A percentile compares a stretch with the other conserved stretches of the same genome.
These are phyloP conservation scores for Sextonia rubra DNA, from an alignment of 164 flowering plant species.

Conservation along the genomic window DNA sequence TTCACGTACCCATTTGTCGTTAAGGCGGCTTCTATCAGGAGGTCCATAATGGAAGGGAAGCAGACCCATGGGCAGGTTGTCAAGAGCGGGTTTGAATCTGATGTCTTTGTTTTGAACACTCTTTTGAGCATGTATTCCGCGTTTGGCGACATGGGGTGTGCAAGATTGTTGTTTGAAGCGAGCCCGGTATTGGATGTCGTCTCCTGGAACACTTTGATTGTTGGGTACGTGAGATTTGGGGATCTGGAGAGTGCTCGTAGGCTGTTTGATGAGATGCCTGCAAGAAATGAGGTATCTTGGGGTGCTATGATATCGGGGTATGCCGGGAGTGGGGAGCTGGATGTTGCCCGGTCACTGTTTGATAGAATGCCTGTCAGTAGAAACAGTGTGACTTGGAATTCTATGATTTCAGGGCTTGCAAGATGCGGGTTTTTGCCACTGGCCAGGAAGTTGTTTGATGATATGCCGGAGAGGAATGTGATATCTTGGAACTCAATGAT, in stretches of 20 bases:
- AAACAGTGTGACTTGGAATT: constrained; percentile 21
- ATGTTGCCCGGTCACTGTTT: constrained; percentile 27
- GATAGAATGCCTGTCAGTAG: constrained; percentile 24
- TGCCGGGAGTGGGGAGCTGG: constrained; percentile 24
- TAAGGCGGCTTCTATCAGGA: constrained; percentile 11
- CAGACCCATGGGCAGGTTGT: constrained; percentile 21
- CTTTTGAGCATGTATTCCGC: constrained; percentile 20
- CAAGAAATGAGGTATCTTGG: constrained; percentile 32
- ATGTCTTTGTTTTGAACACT: constrained; percentile 19
- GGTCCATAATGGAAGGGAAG: constrained; percentile 11
- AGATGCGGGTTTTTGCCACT: constrained; percentile 15
- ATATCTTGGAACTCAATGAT: constrained; percentile 29
- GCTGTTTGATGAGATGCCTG: constrained; percentile 32
- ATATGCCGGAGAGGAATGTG: constrained; percentile 21
- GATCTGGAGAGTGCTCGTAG: constrained; percentile 20
- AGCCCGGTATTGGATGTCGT: constrained; percentile 21
- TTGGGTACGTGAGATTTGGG: constrained; percentile 29
- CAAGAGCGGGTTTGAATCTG: constrained; percentile 14
- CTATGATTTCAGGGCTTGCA: constrained; percentile 29
- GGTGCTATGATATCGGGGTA: constrained; percentile 33
- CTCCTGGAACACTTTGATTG: constrained; percentile 35
- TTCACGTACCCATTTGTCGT: constrained; percentile 25
- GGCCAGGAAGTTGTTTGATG: constrained; percentile 24
- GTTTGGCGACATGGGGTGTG: constrained; percentile 13
- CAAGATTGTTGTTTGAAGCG: constrained; percentile 22